Base-by-base conservation (phyloP, 2,329 filamentous ascomycete species). In the Clarireedia hainanense region DNA sequence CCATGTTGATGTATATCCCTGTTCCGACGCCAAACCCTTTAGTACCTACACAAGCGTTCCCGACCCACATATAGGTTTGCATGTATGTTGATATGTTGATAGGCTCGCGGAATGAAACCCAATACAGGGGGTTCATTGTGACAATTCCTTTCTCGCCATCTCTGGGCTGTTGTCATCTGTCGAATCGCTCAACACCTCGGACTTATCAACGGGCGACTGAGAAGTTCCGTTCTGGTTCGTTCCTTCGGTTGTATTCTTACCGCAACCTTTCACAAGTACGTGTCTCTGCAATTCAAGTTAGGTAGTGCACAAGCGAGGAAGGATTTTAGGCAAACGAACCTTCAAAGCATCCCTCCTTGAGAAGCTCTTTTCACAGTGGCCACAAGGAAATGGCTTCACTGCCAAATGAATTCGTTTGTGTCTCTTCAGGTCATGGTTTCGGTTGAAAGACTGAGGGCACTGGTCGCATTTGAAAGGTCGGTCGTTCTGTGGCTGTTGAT, bases 341-440 rank as follows among this genome's bases (percentile, higher is more conserved):
- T 97, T 97, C 30, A 99, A 76, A 9, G 94, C 94, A 72, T 97
- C 94, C 70, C 97, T 97, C 58, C 94, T 80, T 3, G 91, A 96
- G 68, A 99, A 99, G 69, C 89, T 94, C 80, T 97, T 97, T 59
- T 95, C 91, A 69, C 94, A 99, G 67, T 87, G 86, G 6, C 77
- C 82, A 70, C 94, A 99, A 0, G 91, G 91, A 70, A 92, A 97
- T 0, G 94, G 94, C 76, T 99, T 99, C 42, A 97, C 89, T 0
- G 91, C 89, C 57, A 97, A 73, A 71, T 99, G 94, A 57, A 97
- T 97, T 50, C 91, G 78, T 76, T 96, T 96, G 71, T 99, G 94
- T 51, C 94, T 81, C 74, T 99, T 99, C 64, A 97, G 72, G 68
- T 97, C 94, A 68, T 97, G 94, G 62, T 97, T 97, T 4, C 94